Percentiles rank a stretch among this genome's conserved stretches.
Conservation (phyloP, 306 rosid species). For the Alnus glutinosa region DNA sequence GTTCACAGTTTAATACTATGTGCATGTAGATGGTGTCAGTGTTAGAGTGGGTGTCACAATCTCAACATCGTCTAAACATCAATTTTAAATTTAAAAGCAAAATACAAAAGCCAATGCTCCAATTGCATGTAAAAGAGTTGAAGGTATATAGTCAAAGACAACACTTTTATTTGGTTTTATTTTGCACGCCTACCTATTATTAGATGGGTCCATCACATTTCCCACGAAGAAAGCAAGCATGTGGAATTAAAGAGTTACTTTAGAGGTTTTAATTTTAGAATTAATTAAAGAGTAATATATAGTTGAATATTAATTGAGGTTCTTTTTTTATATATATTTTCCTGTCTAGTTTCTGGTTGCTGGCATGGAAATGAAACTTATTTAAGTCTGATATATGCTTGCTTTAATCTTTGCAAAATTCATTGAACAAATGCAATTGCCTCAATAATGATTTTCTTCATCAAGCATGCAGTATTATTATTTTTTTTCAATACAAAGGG, state of each 20-base stretch:
- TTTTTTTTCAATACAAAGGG: too few relatives aligned
- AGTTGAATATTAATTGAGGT: neutral
- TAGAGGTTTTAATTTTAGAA: too few relatives aligned
- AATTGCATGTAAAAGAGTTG: neutral
- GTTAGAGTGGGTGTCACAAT: too few relatives aligned
- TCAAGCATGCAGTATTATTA: neutral
- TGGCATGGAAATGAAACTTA: neutral
- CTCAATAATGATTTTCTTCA: neutral
- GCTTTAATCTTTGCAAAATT: neutral
- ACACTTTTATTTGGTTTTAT: slow-evolving; percentile 10
- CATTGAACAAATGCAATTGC: neutral
- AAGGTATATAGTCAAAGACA: slow-evolving; percentile 14
- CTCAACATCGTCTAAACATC: too few relatives aligned
- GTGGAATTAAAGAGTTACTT: neutral
- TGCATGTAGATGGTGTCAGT: too few relatives aligned
- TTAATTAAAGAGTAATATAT: neutral
- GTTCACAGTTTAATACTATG: too few relatives aligned
- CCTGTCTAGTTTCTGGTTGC: neutral
- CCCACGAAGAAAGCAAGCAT: slow-evolving; percentile 2
- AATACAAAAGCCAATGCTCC: too few relatives aligned
- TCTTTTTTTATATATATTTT: neutral
- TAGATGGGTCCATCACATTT: slow-evolving; percentile 19
- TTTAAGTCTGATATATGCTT: neutral
- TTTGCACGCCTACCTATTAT: slow-evolving; percentile 39
- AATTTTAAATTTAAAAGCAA: too few relatives aligned